A percentile compares a stretch with the other conserved stretches of the same genome.
These are phyloP conservation scores for Phytophthora constricta DNA, from an alignment of 352 stramenopile species.

Conservation along the genomic window DNA sequence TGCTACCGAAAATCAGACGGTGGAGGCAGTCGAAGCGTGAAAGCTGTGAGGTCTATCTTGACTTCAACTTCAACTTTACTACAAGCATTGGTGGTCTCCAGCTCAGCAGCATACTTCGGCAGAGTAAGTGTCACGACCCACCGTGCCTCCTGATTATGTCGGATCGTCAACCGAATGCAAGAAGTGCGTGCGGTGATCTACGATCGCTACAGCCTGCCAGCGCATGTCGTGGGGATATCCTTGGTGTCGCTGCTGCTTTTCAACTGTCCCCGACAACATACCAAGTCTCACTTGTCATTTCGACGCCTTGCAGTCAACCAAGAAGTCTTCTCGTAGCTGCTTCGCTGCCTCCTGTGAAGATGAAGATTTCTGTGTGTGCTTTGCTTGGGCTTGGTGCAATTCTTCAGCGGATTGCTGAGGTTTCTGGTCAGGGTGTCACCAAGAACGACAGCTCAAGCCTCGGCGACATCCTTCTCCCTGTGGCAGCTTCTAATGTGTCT, in stretches of 20 bases:
- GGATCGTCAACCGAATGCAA: slow-evolving; percentile 23
- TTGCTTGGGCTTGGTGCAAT: slow-evolving; percentile 28
- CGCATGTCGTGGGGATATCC: background rate
- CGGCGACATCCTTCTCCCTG: slow-evolving; percentile 17
- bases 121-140: background rate
- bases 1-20: slow-evolving; percentile 18
- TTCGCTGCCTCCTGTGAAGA: slow-evolving; percentile 15
- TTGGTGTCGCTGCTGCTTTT: too few species aligned
- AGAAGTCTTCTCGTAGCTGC: slow-evolving; percentile 3
- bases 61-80: background rate
- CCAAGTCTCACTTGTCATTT: slow-evolving; percentile 46
- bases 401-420: slow-evolving; percentile 30
- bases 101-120: background rate
- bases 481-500: slow-evolving; percentile 17
- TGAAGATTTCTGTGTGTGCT: slow-evolving; percentile 34
- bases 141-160: background rate
- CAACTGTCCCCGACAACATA: background rate
- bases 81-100: background rate
- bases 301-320: slow-evolving; percentile 19
- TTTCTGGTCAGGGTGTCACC: slow-evolving; percentile 18
- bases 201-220: slow-evolving; percentile 3
- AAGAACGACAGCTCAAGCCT: slow-evolving; percentile 23
- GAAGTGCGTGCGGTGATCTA: slow-evolving; percentile 2
- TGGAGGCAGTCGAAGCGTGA: background rate
- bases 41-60: background rate